Evolutionary conservation across 805 yeast genomes (phyloP).

Genomic region (Millerago galiae): DNA sequence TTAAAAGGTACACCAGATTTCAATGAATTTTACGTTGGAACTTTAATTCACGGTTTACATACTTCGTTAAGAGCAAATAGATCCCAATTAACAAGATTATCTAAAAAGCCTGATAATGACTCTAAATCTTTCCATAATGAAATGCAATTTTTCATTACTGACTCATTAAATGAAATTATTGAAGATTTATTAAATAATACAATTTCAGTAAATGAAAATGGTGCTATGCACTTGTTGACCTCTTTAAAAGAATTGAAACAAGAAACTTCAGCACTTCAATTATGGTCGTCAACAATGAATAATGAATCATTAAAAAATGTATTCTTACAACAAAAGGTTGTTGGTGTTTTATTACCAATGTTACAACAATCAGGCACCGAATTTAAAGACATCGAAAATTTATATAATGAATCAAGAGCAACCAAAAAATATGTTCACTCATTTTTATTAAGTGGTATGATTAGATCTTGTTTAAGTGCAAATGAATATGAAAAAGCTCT

Average conservation of each 20-base stretch:
- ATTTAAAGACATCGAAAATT: slow-evolving; percentile 52
- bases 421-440: slow-evolving; percentile 26
- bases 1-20: slow-evolving; percentile 42
- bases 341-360: slow-evolving; percentile 63
- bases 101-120: slow-evolving; percentile 55
- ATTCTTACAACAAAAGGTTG: slow-evolving; percentile 57
- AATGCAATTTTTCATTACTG: slow-evolving; percentile 43
- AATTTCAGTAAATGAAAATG: slow-evolving; percentile 42
- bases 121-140: slow-evolving; percentile 50
- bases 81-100: slow-evolving; percentile 45
- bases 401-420: slow-evolving; percentile 42
- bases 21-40: slow-evolving; percentile 39
- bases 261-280: slow-evolving; percentile 55
- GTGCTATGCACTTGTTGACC: slow-evolving; percentile 51
- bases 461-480: slow-evolving; percentile 62
- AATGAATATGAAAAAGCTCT: slow-evolving; percentile 63
- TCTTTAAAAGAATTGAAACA: slow-evolving; percentile 56
- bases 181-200: slow-evolving; percentile 41
- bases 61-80: slow-evolving; percentile 53
- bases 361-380: slow-evolving; percentile 50
- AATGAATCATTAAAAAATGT: slow-evolving; percentile 33
- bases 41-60: slow-evolving; percentile 44
- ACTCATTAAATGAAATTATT: slow-evolving; percentile 46
- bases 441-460: slow-evolving; percentile 63
- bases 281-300: slow-evolving; percentile 63